phyloP scores from a whole-genome alignment of 1,284 basidiomycete genomes.

The Malassezia caprae region DNA sequence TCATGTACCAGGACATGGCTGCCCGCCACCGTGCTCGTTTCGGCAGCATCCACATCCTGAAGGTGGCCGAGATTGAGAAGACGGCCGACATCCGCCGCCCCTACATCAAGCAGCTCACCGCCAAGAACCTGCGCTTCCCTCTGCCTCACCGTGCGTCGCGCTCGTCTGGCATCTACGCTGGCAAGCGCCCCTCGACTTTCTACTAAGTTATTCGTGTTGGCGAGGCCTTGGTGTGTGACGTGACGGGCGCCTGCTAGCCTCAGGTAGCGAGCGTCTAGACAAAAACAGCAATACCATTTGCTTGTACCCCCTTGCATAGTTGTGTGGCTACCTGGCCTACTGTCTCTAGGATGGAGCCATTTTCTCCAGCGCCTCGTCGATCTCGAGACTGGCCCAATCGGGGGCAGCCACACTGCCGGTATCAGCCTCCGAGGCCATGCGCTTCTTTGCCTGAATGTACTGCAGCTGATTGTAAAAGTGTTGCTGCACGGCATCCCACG shows the following conservation, averaged over 20 bases:
- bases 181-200: constrained; percentile 51
- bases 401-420: constrained; percentile 14
- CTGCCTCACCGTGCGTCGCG: constrained; percentile 70
- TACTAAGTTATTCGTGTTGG: constrained; percentile 35
- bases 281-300: constrained; percentile 16
- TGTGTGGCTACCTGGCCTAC: not conserved
- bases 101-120: constrained; percentile 92
- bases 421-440: constrained; percentile 2
- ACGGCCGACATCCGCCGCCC: constrained; percentile 68
- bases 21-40: constrained; percentile 97
- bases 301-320: constrained; percentile 5
- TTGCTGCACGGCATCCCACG: constrained; percentile 76
- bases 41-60: constrained; percentile 93
- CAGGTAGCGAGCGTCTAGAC: constrained; percentile 14
- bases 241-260: not conserved
- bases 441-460: constrained; percentile 69
- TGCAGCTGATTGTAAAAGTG: constrained; percentile 82
- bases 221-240: not conserved
- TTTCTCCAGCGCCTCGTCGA: constrained; percentile 22
- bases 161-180: constrained; percentile 49
- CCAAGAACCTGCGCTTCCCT: constrained; percentile 89
- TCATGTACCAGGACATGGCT: constrained; percentile 99
- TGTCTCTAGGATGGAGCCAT: not conserved
- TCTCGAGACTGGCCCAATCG: constrained; percentile 37
- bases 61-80: constrained; percentile 88